Evolutionary conservation across 2,329 filamentous ascomycete species (phyloP), one percentile per base, ranked within the genome.

Genomic region (Cladosporium sp.): DNA sequence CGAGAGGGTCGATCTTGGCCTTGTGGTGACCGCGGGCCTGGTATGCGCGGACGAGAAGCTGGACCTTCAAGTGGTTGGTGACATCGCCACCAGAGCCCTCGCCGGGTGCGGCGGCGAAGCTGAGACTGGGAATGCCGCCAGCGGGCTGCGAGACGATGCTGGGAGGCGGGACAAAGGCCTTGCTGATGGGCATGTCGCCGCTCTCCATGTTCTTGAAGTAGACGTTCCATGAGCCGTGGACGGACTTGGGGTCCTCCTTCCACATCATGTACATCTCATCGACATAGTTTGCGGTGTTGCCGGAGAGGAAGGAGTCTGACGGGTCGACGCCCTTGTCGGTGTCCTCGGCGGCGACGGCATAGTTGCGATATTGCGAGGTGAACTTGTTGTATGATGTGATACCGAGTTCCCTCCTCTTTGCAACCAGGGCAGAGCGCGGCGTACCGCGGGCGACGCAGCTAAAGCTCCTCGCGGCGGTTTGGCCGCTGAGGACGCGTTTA

Each of bases 131-230:
- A 54, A 95, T 88, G 72, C 91, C 91, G 68, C 91, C 92, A 53
- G 89, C 88, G 61, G 92, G 90, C 71, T 88, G 87, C 64, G 93
- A 92, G 60, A 98, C 89, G 71, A 99, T 88, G 72, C 91, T 97
- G 18, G 95, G 95, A 56, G 95, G 95, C 71, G 95, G 93, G 71
- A 93, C 93, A 84, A 99, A 99, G 72, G 95, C 95, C 81, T 96
- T 91, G 69, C 94, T 95, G 77, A 96, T 92, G 77, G 94, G 94
- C 92, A 99, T 98, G 76, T 95, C 91, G 79, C 95, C 95, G 71
- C 88, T 91, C 84, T 99, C 95, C 91, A 99, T 97, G 83, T 99
- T 99, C 83, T 89, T 92, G 87, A 99, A 99, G 86, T 99, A 99
- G 77, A 96, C 89, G 83, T 97, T 94, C 95, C 95, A 99, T 79